Conservation (phyloP, 2,329 filamentous ascomycete species). For the Claviceps maximensis region DNA sequence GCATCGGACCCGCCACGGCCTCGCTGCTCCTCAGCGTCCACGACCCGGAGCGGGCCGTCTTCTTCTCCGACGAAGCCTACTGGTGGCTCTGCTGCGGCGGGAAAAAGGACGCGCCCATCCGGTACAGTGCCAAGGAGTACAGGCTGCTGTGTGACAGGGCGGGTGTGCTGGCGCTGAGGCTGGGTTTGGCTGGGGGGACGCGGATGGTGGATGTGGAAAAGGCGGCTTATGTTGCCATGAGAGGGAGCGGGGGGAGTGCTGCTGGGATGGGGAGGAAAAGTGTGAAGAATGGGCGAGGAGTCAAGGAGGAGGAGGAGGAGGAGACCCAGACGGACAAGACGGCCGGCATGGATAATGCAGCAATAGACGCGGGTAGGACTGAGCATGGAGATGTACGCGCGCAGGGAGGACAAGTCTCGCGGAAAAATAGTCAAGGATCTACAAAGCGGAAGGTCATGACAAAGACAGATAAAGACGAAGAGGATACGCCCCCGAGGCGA, state of each 20-base stretch:
- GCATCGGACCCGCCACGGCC: conserved; percentile 68
- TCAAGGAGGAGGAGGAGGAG: neutral
- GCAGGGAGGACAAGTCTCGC: neutral
- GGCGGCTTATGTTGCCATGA: conserved; percentile 57
- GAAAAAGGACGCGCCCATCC: conserved; percentile 36
- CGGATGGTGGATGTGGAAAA: conserved; percentile 52
- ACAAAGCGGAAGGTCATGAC: neutral
- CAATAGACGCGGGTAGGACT: too few species aligned
- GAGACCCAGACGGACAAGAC: neutral
- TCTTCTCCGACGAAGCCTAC: conserved; percentile 72
- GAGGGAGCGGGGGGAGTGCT: conserved; percentile 7
- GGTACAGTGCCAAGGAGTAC: conserved; percentile 61
- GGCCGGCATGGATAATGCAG: neutral
- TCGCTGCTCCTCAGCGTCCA: conserved; percentile 58
- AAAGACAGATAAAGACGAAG: neutral
- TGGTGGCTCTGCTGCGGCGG: conserved; percentile 51
- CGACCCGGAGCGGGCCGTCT: conserved; percentile 45
- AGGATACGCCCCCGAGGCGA: neutral
- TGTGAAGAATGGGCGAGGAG: neutral
- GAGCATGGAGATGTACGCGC: neutral
- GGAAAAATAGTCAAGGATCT: neutral
- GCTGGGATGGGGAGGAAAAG: neutral
- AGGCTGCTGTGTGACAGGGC: conserved; percentile 34
- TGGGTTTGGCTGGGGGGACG: conserved; percentile 33
- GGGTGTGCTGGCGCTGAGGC: conserved; percentile 28